Percentiles rank a stretch among this genome's conserved stretches.
Conservation (phyloP, 257 asterid species). For the Plantago major region DNA sequence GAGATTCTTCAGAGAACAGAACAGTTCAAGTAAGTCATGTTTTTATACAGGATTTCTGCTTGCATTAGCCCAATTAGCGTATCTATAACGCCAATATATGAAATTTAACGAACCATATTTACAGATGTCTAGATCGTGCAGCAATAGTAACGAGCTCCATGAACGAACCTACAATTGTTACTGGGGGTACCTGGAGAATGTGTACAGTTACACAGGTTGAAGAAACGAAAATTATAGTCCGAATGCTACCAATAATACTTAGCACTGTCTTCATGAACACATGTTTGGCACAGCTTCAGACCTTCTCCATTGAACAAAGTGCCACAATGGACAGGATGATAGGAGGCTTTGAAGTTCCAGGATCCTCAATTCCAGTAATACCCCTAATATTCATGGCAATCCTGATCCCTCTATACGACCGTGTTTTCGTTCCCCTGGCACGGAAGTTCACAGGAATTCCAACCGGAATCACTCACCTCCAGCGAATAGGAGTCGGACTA, state of each 20-base stretch:
- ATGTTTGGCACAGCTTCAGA: constrained; percentile 76
- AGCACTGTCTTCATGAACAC: constrained; percentile 82
- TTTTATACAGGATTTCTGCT: neutral
- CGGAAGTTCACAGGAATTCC: constrained; percentile 59
- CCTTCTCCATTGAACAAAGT: constrained; percentile 78
- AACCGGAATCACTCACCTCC: constrained; percentile 72
- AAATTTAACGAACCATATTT: no score
- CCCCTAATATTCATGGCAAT: constrained; percentile 50
- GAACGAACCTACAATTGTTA: constrained; percentile 13
- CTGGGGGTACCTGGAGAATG: constrained; percentile 44
- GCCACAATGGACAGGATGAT: constrained; percentile 54
- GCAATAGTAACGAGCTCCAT: constrained; percentile 32
- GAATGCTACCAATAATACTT: constrained; percentile 65
- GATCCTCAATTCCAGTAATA: constrained; percentile 63
- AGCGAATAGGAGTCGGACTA: constrained; percentile 60
- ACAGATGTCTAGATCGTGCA: constrained; percentile 61
- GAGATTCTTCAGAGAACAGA: constrained; percentile 60
- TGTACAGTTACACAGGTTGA: constrained; percentile 72
- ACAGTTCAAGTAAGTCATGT: constrained; percentile 52
- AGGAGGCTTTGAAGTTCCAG: constrained; percentile 52
- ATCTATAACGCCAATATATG: no score
- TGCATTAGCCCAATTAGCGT: no score
- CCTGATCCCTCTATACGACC: constrained; percentile 56
- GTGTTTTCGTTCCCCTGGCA: constrained; percentile 44
- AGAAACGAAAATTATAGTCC: constrained; percentile 62